Evolutionary conservation across 2,329 filamentous ascomycete genomes (phyloP).

Genomic region (Sporothrix pseudoabietina): DNA sequence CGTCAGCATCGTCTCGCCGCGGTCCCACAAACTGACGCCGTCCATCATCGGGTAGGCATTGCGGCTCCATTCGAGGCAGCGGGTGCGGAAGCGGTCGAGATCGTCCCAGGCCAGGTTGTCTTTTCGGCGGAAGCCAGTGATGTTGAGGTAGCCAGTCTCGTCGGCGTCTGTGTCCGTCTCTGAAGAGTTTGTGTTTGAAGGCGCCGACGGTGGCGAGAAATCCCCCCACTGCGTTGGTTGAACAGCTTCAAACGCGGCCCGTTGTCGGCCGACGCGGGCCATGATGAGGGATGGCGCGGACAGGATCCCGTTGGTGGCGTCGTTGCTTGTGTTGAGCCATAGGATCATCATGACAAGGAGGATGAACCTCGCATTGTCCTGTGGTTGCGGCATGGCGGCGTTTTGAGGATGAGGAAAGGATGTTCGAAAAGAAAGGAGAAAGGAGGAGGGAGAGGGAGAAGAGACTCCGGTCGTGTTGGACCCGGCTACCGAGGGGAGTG

Average conservation of each 20-base stretch:
- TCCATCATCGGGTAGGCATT: conserved; percentile 47
- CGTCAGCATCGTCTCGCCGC: conserved; percentile 47
- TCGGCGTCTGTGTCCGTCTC: neutral
- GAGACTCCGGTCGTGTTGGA: conserved; percentile 21
- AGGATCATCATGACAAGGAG: conserved; percentile 49
- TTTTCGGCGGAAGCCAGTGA: conserved; percentile 74
- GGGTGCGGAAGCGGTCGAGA: conserved; percentile 65
- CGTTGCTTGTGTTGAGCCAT: conserved; percentile 50
- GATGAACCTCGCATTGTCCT: conserved; percentile 48
- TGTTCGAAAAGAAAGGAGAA: neutral
- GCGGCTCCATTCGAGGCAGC: conserved; percentile 63
- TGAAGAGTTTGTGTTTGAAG: conserved; percentile 33
- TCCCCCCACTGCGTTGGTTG: conserved; percentile 63
- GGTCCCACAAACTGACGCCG: conserved; percentile 39
- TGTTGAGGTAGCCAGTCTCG: conserved; percentile 58
- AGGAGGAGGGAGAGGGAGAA: no score
- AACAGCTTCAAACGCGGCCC: conserved; percentile 55
- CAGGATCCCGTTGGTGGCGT: conserved; percentile 48
- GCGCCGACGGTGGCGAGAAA: conserved; percentile 51
- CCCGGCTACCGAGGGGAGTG: conserved; percentile 20
- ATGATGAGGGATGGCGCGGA: conserved; percentile 47
- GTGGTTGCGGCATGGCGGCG: conserved; percentile 50
- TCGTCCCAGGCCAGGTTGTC: conserved; percentile 80
- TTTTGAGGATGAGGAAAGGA: neutral
- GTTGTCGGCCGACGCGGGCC: conserved; percentile 55